Evolutionary conservation across 352 stramenopile genomes (phyloP).

Genomic region (Pythium apleroticum): DNA sequence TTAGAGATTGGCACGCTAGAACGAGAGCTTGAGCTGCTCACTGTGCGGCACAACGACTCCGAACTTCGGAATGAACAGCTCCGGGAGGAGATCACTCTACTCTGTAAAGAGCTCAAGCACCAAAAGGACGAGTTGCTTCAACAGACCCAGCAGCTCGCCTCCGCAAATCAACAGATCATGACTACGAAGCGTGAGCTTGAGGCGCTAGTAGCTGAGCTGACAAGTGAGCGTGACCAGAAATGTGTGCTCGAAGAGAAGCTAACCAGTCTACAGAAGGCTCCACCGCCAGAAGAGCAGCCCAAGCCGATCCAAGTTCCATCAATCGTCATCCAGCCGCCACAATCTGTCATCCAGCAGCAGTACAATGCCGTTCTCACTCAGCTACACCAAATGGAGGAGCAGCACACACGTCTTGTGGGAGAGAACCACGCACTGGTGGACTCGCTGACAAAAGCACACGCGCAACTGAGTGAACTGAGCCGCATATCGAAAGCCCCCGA

Average conservation of each 20-base stretch:
- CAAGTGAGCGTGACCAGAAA: neutral
- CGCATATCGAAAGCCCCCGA: neutral
- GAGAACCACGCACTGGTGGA: conserved; percentile 39
- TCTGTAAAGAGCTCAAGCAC: conserved; percentile 23
- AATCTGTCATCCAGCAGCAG: conserved; percentile 21
- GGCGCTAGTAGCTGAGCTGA: neutral
- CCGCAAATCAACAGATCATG: neutral
- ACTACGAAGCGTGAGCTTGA: neutral
- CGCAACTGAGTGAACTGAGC: conserved; percentile 34
- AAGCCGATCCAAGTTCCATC: neutral
- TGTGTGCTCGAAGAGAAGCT: neutral
- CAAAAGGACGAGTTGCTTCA: conserved; percentile 4
- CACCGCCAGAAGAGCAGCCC: neutral
- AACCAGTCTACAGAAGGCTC: neutral
- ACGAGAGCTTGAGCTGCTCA: conserved; percentile 10
- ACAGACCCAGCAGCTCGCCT: neutral
- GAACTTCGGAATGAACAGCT: conserved; percentile 12
- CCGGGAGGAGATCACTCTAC: conserved; percentile 20
- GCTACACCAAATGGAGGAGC: conserved; percentile 21
- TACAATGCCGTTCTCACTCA: neutral
- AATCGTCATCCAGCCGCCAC: neutral
- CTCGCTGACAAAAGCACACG: conserved; percentile 38
- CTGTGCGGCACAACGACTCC: neutral
- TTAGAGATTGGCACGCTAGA: conserved; percentile 3
- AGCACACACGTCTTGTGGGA: conserved; percentile 27